Base-by-base conservation (phyloP, 768 basidiomycete species). In the Tricholomella constricta region DNA sequence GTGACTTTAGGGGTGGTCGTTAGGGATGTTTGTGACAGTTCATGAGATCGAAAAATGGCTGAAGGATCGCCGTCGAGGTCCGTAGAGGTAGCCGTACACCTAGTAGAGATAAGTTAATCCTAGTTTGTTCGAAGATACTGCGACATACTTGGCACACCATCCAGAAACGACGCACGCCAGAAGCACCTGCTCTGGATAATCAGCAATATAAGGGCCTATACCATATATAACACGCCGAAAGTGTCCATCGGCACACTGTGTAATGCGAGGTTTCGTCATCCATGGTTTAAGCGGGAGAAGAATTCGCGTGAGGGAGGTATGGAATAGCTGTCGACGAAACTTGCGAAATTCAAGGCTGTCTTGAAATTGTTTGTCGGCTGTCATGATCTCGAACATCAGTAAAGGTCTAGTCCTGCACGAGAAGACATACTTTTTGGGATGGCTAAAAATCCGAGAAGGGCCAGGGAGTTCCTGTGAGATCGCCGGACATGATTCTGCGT, bases 401-500 rank as follows among this genome's bases (percentile, higher is more conserved):
- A n/a, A n/a, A n/a, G n/a, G n/a, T n/a, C n/a, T n/a, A n/a, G n/a
- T n/a, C n/a, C n/a, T n/a, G n/a, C n/a, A n/a, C n/a, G n/a, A 15
- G 11, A 43, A 23, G 3, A 54, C 42, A n/a, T 40, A 55, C 47
- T 42, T 37, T 55, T 55, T n/a, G 46, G 53, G 41, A 54, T 54
- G 27, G 46, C 43, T 5, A 54, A 37, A 49, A 54, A 54, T 3
- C 34, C 48, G 14, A 55, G 19, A 19, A 46, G 27, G 8, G 72
- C 57, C 4, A 58, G 15, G 2, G 61, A 68, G 52, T 68, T 63
- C 2, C 61, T 55, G 56, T 75, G 72, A 0, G 65, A 69, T 3
- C 62, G 62, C 0, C 67, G 68, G 11, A 65, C 65, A 31, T 51
- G 55, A 34, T 73, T 75, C 26, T 69, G 62, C 3, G 70, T 47